Percentiles rank a stretch among this genome's conserved stretches.
Conservation (phyloP, 2,329 filamentous ascomycete species). For the Colletotrichum karsti region DNA sequence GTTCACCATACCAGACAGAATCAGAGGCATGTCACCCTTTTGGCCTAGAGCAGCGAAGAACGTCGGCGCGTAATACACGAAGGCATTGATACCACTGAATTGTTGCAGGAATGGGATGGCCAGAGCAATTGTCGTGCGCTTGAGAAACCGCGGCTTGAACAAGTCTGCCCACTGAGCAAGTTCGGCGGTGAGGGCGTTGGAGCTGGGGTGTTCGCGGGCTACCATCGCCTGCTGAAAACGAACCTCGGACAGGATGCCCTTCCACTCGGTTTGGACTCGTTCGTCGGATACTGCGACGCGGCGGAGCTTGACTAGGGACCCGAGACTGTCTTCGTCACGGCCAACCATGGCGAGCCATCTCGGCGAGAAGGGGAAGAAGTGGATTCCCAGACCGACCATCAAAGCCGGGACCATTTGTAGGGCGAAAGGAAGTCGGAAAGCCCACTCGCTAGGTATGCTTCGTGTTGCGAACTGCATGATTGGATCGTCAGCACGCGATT, state of each 20-base stretch:
- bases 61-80: slow-evolving; percentile 36
- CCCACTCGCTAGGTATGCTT: slow-evolving; percentile 47
- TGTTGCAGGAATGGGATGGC: slow-evolving; percentile 38
- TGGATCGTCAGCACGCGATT: no score
- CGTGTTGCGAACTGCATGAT: slow-evolving; percentile 60
- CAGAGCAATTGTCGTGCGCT: slow-evolving; percentile 48
- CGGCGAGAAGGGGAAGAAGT: slow-evolving; percentile 54
- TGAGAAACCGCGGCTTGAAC: slow-evolving; percentile 52
- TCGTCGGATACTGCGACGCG: slow-evolving; percentile 49
- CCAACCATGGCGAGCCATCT: slow-evolving; percentile 51
- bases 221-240: slow-evolving; percentile 51
- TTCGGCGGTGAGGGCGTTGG: slow-evolving; percentile 48
- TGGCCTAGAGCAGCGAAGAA: slow-evolving; percentile 39
- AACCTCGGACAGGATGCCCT: slow-evolving; percentile 58
- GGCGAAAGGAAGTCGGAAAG: slow-evolving; percentile 55
- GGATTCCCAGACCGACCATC: slow-evolving; percentile 48
- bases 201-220: slow-evolving; percentile 46
- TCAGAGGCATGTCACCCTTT: slow-evolving; percentile 36
- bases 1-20: slow-evolving; percentile 43
- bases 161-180: slow-evolving; percentile 54
- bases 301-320: slow-evolving; percentile 46
- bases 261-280: slow-evolving; percentile 55
- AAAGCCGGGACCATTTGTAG: slow-evolving; percentile 53
- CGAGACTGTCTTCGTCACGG: slow-evolving; percentile 48
- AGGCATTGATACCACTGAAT: slow-evolving; percentile 33